These are phyloP conservation scores for Lecanosticta acicola DNA, from an alignment of 2,329 filamentous ascomycete species.

Conservation along the genomic window DNA sequence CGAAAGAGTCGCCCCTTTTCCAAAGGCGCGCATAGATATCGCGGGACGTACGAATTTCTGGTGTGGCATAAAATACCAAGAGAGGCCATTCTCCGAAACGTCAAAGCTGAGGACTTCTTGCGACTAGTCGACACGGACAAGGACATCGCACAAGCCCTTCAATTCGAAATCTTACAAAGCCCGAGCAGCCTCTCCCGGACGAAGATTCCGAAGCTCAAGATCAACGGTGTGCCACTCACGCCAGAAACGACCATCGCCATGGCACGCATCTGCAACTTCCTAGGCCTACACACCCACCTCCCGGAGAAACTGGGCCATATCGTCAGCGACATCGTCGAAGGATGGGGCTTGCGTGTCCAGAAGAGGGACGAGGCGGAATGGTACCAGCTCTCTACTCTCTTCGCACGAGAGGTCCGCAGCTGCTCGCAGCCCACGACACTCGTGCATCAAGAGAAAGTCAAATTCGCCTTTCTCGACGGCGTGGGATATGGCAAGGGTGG, in stretches of 20 bases:
- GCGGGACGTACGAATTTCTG: slow-evolving; percentile 4
- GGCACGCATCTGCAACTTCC: slow-evolving; percentile 1
- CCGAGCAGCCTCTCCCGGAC: not conserved
- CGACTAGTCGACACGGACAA: not conserved
- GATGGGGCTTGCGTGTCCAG: slow-evolving; percentile 4
- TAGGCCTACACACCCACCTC: slow-evolving; percentile 4
- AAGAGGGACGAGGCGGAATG: not conserved
- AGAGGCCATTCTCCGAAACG: slow-evolving; percentile 7
- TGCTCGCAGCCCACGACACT: not conserved
- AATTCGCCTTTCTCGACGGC: slow-evolving; percentile 13
- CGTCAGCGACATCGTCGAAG: slow-evolving; percentile 8
- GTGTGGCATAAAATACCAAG: slow-evolving; percentile 9
- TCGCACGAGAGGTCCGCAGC: slow-evolving; percentile 1
- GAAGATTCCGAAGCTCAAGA: slow-evolving; percentile 3
- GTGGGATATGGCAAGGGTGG: slow-evolving; percentile 8
- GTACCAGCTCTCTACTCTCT: slow-evolving; percentile 7
- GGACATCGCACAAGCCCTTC: not conserved
- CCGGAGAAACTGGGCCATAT: slow-evolving; percentile 5
- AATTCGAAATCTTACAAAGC: slow-evolving; percentile 1
- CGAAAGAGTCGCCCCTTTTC: slow-evolving; percentile 1
- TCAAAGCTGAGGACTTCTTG: slow-evolving; percentile 4
- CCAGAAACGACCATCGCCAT: not conserved
- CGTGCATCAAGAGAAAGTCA: slow-evolving; percentile 5
- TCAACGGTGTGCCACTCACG: not conserved
- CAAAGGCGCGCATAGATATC: slow-evolving; percentile 7